These are phyloP conservation scores for Syzygium syzygioides DNA, from an alignment of 441 rosid genomes.

Conservation along the genomic window DNA sequence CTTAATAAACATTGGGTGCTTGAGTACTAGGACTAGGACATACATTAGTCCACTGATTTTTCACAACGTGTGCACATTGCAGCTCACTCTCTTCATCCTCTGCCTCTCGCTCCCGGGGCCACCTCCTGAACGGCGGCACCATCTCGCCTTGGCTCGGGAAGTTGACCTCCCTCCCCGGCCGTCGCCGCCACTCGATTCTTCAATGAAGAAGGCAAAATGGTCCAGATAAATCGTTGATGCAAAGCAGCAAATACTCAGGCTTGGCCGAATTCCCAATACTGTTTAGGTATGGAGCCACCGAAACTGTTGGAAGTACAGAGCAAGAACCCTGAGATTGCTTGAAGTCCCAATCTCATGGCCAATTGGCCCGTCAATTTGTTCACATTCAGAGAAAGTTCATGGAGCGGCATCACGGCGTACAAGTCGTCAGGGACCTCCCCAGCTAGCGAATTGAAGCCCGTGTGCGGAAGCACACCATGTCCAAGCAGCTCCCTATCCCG, in stretches of 20 bases:
- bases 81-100: neutral
- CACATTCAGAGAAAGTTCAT: conserved; percentile 38
- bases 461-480: conserved; percentile 34
- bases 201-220: conserved; percentile 49
- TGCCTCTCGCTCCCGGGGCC: neutral
- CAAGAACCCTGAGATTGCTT: conserved; percentile 42
- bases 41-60: neutral
- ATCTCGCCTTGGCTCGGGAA: neutral
- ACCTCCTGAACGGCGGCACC: neutral
- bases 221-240: conserved; percentile 59
- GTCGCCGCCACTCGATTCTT: conserved; percentile 5
- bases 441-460: conserved; percentile 59
- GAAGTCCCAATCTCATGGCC: conserved; percentile 29
- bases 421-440: conserved; percentile 52
- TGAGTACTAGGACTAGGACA: neutral
- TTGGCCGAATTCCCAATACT: conserved; percentile 47
- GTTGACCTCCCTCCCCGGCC: neutral
- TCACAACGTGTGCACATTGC: neutral
- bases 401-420: conserved; percentile 31
- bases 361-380: conserved; percentile 47
- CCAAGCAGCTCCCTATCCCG: conserved; percentile 45
- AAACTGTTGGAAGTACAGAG: conserved; percentile 49
- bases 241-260: conserved; percentile 52
- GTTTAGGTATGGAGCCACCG: conserved; percentile 41
- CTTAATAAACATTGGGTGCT: neutral